phyloP scores from a whole-genome alignment of 2,329 filamentous ascomycete genomes.

The Neophaeococcomyces aloes region DNA sequence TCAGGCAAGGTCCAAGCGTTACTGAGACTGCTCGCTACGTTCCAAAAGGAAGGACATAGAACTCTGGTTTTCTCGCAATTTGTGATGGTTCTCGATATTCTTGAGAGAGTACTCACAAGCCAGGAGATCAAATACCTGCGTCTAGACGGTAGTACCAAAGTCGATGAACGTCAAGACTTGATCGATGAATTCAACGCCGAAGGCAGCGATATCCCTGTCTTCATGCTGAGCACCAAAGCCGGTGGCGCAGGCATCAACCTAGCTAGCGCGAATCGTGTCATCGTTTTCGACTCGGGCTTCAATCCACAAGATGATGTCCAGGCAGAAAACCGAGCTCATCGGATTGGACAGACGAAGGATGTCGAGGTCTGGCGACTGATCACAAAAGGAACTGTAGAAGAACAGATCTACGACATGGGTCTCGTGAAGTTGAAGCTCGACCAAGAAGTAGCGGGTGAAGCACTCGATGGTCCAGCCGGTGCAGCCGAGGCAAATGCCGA shows the following conservation, averaged over 20 bases:
- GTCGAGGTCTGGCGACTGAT: conserved; percentile 87
- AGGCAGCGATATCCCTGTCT: conserved; percentile 69
- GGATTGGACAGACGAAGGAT: conserved; percentile 79
- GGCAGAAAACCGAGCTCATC: conserved; percentile 91
- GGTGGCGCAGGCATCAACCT: conserved; percentile 97
- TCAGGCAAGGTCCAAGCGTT: conserved; percentile 81
- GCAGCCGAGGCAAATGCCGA: conserved; percentile 3
- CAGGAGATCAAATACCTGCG: conserved; percentile 66
- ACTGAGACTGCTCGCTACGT: conserved; percentile 60
- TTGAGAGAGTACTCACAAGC: conserved; percentile 68
- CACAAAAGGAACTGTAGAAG: conserved; percentile 72
- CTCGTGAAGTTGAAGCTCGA: conserved; percentile 89
- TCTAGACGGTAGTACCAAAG: conserved; percentile 75
- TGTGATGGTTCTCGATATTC: conserved; percentile 78
- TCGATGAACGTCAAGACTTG: conserved; percentile 71
- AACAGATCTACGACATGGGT: conserved; percentile 83
- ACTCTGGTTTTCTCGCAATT: conserved; percentile 91
- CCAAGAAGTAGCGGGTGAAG: conserved; percentile 56
- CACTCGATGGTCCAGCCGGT: conserved; percentile 40
- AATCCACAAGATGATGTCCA: conserved; percentile 98
- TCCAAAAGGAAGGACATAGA: conserved; percentile 71
- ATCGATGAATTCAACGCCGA: conserved; percentile 71
- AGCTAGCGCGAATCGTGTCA: conserved; percentile 89
- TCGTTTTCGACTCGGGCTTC: conserved; percentile 95
- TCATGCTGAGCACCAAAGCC: conserved; percentile 84